Base-by-base conservation (phyloP, 1,139 yeast species). In the Pichia sp. region DNA sequence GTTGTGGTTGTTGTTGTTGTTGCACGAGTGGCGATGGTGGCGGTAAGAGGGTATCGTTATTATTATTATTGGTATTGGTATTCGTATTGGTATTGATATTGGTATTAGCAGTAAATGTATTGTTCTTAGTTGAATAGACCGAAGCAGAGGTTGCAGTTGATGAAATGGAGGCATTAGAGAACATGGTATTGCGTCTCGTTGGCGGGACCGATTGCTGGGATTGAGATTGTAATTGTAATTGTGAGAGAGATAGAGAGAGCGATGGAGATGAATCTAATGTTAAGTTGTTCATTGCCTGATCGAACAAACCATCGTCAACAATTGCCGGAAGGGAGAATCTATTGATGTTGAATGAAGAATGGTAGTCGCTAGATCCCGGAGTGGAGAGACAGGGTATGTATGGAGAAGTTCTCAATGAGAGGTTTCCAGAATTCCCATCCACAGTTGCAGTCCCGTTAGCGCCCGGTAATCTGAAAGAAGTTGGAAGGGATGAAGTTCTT, bases 111-210 rank as follows among this genome's bases (percentile, higher is more conserved):
- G 25, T 20, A n/a, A n/a, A n/a, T n/a, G n/a, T n/a, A n/a, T n/a
- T n/a, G 17, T 22, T 29, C 16, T 10, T 11, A 23, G n/a, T 14
- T 6, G 25, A 20, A 13, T 29, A 29, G 17, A 18, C 15, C 3
- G 37, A 27, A 13, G 24, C n/a, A n/a, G 40, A 29, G 17, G n/a
- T 39, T 12, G 39, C 32, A 9, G 33, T 26, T 9, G 45, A 41
- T 11, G 44, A 36, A 18, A 22, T 32, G 6, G 47, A 43, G 13
- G 39, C 31, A 26, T 41, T 41, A 21, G 48, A 42, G 30, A 42
- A 44, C 5, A 44, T 13, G 2, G 46, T 39, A 27, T 41, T 39
- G 10, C 46, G 37, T 35, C 46, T 42, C 8, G 45, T 29, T n/a
- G 35, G 30, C n/a, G 41, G 30, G n/a, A 14, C 22, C 14, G 33